Percentiles rank a stretch among this genome's conserved stretches.
Evolutionary conservation across 306 rosid genomes (phyloP).

Genomic region (Casuarina glauca): DNA sequence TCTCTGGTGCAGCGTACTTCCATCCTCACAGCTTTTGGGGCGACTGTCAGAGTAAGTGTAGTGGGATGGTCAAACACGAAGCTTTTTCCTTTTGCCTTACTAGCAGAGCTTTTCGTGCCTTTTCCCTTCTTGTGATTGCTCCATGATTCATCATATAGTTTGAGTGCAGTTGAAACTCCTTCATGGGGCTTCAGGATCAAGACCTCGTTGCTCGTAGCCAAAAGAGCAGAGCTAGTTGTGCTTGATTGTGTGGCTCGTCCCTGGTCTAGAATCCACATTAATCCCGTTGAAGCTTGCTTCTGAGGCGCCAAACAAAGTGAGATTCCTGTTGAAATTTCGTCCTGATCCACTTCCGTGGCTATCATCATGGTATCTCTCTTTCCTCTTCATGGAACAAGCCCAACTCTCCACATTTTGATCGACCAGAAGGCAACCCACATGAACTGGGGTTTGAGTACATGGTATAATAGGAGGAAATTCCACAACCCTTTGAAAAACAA

Average conservation of each 20-base stretch:
- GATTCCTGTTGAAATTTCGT: too few relatives aligned
- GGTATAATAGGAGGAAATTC: too few relatives aligned
- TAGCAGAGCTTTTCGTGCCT: neutral
- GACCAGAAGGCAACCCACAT: too few relatives aligned
- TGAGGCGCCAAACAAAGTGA: too few relatives aligned
- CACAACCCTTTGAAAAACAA: too few relatives aligned
- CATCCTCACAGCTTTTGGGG: neutral
- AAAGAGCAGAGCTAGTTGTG: neutral
- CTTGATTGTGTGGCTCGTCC: neutral
- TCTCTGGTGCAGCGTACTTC: neutral
- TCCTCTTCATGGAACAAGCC: too few relatives aligned
- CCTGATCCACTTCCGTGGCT: too few relatives aligned
- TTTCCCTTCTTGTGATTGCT: neutral
- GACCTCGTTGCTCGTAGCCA: neutral
- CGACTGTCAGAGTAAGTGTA: neutral
- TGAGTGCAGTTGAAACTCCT: slow-evolving; percentile 32
- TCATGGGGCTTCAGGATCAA: neutral
- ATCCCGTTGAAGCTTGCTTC: too few relatives aligned
- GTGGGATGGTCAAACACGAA: neutral
- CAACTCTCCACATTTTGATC: too few relatives aligned
- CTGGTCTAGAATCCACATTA: too few relatives aligned
- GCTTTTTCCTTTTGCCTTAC: neutral
- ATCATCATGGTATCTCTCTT: too few relatives aligned
- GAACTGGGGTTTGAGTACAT: too few relatives aligned
- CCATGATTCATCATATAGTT: slow-evolving; percentile 18